Base-by-base conservation (phyloP, 1,284 basidiomycete species). In the Tylopilus orsonianus region DNA sequence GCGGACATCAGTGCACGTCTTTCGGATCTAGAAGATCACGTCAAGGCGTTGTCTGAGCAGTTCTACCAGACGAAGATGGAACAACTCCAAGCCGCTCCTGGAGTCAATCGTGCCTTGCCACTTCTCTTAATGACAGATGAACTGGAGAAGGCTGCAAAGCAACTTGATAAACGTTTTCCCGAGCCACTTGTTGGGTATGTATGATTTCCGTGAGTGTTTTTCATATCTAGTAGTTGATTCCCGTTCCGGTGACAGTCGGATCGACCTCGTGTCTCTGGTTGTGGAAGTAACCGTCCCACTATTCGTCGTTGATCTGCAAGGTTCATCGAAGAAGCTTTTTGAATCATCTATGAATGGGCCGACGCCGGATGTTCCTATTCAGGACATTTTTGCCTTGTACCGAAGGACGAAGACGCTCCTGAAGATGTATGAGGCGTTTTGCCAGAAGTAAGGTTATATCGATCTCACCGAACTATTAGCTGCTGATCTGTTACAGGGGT, bases 321-420 rank as follows among this genome's bases (percentile, higher is more conserved):
- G 75, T 38, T 83, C 84, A 5, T 80, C 83, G 57, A 83, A 84
- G 64, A 78, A 80, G 6, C 69, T 92, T 8, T 82, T 85, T 52
- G 87, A 90, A 59, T 83, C 84, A 12, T 88, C 87, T 7, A 86
- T 83, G 80, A 89, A 84, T 62, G 85, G 81, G 2, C 86, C 85
- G 1, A 87, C 81, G 9, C 85, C 85, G 1, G 85, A 87, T 50
- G 80, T 90, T 3, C 87, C 86, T 2, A 88, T 95, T 44, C 88
- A 92, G 54, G 93, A 98, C 63, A 83, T 96, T 23, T 93, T 97
- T 56, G 77, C 82, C 0, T 73, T 98, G 10, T 97, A 95, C 62
- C 77, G 87, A 49, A 78, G 89, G 57, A 79, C 85, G 38, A 87
- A 83, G 62, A 78, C 78, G 3, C 65, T 97, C 8, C 56, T 90